Evolutionary conservation across 768 basidiomycete genomes (phyloP).

Genomic region (Rhizopogon vesiculosus): DNA sequence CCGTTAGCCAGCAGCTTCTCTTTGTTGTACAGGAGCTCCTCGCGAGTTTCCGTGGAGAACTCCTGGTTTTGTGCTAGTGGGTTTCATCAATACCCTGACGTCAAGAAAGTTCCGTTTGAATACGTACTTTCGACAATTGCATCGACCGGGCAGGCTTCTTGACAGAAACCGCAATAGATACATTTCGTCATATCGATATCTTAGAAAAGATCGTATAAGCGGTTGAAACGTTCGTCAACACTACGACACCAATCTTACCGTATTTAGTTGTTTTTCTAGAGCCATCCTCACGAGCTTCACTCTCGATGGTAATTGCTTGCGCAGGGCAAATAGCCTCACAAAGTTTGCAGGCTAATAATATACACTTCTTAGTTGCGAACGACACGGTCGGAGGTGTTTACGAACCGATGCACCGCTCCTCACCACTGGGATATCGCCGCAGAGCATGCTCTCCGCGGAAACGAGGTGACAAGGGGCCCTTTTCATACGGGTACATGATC

Average conservation of each 20-base stretch:
- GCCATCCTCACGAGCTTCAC: conserved; percentile 92
- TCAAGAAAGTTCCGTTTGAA: conserved; percentile 6
- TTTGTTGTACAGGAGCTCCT: conserved; percentile 98
- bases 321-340: conserved; percentile 99
- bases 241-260: conserved; percentile 42
- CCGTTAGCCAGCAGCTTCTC: conserved; percentile 97
- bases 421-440: conserved; percentile 93
- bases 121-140: conserved; percentile 96
- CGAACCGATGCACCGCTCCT: conserved; percentile 97
- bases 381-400: conserved; percentile 11
- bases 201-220: conserved; percentile 24
- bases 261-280: conserved; percentile 97
- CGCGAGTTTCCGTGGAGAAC: conserved; percentile 95
- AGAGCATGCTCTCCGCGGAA: conserved; percentile 99
- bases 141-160: conserved; percentile 99
- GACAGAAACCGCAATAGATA: conserved; percentile 99
- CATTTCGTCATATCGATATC: conserved; percentile 99
- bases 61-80: conserved; percentile 92
- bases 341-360: conserved; percentile 82
- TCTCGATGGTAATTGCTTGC: conserved; percentile 99
- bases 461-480: conserved; percentile 94
- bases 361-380: not conserved
- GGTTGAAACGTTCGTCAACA: conserved; percentile 3
- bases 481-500: conserved; percentile 98
- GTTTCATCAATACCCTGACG: not conserved